phyloP scores from a whole-genome alignment of 129 eudicot genomes.

The Oenanthe sinensis region DNA sequence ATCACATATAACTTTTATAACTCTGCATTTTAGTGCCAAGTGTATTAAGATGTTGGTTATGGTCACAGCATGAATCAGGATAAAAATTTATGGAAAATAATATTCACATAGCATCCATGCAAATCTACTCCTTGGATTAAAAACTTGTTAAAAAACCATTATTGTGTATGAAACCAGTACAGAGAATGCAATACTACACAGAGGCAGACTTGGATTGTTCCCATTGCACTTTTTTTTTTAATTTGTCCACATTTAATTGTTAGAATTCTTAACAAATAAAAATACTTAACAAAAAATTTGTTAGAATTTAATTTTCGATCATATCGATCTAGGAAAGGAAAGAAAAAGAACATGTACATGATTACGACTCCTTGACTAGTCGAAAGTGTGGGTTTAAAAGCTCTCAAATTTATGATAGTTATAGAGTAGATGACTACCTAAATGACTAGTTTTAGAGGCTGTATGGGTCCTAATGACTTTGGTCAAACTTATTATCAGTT shows the following conservation, averaged over 20 bases:
- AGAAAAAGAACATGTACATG: not conserved
- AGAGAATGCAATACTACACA: not conserved
- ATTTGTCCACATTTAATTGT: not conserved
- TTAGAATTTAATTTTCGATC: not conserved
- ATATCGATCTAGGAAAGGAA: slow-evolving; percentile 1
- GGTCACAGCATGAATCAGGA: no score
- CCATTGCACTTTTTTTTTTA: not conserved
- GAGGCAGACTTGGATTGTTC: not conserved
- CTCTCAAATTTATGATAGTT: slow-evolving; percentile 9
- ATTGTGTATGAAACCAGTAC: not conserved
- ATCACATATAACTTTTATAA: no score
- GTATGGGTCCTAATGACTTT: not conserved
- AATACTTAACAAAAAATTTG: no score
- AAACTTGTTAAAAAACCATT: not conserved
- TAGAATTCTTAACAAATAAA: no score
- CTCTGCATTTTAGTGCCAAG: no score
- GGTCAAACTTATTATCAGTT: not conserved
- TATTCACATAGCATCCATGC: no score
- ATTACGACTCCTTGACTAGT: not conserved
- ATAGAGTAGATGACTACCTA: not conserved
- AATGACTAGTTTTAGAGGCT: not conserved
- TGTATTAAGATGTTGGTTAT: no score
- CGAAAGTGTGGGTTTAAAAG: not conserved
- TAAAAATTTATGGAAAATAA: no score
- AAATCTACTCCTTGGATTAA: not conserved